Evolutionary conservation across 1,284 basidiomycete species (phyloP).

Genomic region (Rhodotorula mucilaginosa): DNA sequence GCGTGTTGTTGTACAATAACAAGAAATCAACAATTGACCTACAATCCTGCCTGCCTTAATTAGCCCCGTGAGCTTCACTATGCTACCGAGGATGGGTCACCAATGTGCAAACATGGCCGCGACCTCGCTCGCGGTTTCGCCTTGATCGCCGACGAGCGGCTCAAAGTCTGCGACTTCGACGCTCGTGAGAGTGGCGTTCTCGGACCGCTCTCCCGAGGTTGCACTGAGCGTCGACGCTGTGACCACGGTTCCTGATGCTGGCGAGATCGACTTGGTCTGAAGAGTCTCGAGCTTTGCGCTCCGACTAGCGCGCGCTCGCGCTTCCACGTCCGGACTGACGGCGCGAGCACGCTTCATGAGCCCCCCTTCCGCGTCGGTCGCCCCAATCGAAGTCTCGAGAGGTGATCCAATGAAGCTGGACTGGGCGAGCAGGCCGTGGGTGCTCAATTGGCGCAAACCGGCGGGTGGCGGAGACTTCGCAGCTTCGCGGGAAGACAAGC

Average conservation of each 20-base stretch:
- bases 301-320: not conserved
- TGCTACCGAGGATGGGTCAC: not conserved
- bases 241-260: too few species aligned
- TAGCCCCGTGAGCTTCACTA: too few species aligned
- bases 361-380: not conserved
- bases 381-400: not conserved
- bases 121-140: not conserved
- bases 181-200: too few species aligned
- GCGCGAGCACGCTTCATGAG: not conserved
- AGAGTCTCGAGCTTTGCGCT: too few species aligned
- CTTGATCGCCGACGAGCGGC: not conserved
- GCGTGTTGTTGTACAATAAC: not conserved
- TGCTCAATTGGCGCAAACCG: not conserved
- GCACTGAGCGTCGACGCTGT: too few species aligned
- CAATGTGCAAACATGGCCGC: not conserved
- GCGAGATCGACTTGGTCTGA: too few species aligned
- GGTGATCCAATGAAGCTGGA: not conserved
- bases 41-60: too few species aligned
- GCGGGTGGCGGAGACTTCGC: too few species aligned
- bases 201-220: too few species aligned
- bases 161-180: not conserved
- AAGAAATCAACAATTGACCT: not conserved
- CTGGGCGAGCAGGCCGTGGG: fast-evolving
- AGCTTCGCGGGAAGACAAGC: too few species aligned
- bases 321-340: not conserved